Evolutionary conservation across 1,284 basidiomycete species (phyloP).

Genomic region (Amylostereum chailletii): DNA sequence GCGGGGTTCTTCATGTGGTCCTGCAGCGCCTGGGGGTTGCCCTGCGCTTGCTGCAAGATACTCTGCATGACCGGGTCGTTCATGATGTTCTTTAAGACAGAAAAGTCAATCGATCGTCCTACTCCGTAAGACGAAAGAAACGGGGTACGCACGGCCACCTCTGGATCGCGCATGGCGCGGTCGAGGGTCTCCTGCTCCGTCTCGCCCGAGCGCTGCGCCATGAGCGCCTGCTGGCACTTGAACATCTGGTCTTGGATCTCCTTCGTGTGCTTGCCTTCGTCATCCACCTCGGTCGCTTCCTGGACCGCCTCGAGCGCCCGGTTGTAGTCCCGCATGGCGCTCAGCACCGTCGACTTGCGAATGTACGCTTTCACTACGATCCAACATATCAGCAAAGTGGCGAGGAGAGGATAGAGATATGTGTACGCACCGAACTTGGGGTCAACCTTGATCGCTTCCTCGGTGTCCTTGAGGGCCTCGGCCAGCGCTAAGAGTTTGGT

Average conservation of each 20-base stretch:
- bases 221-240: conserved; percentile 79
- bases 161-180: conserved; percentile 95
- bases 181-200: conserved; percentile 89
- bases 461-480: conserved; percentile 93
- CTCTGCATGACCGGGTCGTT: conserved; percentile 85
- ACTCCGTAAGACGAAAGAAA: background rate
- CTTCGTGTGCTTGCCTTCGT: conserved; percentile 65
- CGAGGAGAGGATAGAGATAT: background rate
- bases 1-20: conserved; percentile 97
- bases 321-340: conserved; percentile 87
- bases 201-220: conserved; percentile 78
- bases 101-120: background rate
- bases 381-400: background rate
- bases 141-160: conserved; percentile 70
- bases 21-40: conserved; percentile 82
- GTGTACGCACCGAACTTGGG: conserved; percentile 63
- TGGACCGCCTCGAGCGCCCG: conserved; percentile 81
- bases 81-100: conserved; percentile 59
- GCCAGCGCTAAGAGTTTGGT: conserved; percentile 91
- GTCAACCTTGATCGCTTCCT: conserved; percentile 91
- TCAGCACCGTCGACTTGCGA: conserved; percentile 84
- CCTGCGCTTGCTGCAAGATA: conserved; percentile 92
- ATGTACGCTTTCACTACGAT: conserved; percentile 86
- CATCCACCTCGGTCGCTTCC: conserved; percentile 67
- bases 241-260: conserved; percentile 77